phyloP scores from a whole-genome alignment of 2,329 filamentous ascomycete genomes.

The Cladosporium phlei region DNA sequence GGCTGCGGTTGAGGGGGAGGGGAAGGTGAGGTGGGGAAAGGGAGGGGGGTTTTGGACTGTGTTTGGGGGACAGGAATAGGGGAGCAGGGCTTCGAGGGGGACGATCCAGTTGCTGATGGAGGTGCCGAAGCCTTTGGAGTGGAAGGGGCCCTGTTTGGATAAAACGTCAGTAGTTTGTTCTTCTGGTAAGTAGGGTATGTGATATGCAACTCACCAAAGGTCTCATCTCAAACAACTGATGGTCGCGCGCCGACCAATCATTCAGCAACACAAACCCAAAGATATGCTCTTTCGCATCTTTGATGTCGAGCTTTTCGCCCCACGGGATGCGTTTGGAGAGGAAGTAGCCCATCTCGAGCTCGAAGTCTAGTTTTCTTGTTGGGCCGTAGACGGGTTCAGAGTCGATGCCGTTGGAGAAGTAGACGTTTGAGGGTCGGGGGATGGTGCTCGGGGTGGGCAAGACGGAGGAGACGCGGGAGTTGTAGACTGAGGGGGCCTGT shows the following conservation, averaged over 20 bases:
- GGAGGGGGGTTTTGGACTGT: slow-evolving; percentile 26
- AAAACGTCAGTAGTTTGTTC: slow-evolving; percentile 31
- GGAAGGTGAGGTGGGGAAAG: slow-evolving; percentile 27
- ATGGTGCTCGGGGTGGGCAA: slow-evolving; percentile 31
- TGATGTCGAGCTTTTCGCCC: slow-evolving; percentile 37
- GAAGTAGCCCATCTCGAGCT: slow-evolving; percentile 47
- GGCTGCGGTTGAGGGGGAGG: slow-evolving; percentile 19
- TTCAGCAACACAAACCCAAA: slow-evolving; percentile 61
- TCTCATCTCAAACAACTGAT: slow-evolving; percentile 10
- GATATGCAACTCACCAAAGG: background rate
- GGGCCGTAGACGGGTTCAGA: slow-evolving; percentile 39
- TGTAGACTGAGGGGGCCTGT: slow-evolving; percentile 34
- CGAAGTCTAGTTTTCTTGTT: slow-evolving; percentile 42
- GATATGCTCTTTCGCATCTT: slow-evolving; percentile 49
- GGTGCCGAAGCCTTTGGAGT: slow-evolving; percentile 58
- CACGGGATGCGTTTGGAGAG: slow-evolving; percentile 39
- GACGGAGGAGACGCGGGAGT: slow-evolving; percentile 35
- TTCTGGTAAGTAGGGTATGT: background rate
- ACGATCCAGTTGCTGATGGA: slow-evolving; percentile 59
- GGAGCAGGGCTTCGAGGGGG: slow-evolving; percentile 53
- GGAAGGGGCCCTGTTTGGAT: slow-evolving; percentile 50
- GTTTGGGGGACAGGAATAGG: slow-evolving; percentile 27
- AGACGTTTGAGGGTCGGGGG: slow-evolving; percentile 45
- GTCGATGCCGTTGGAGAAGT: slow-evolving; percentile 25
- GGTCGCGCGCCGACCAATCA: slow-evolving; percentile 49